Evolutionary conservation across 768 basidiomycete genomes (phyloP), one percentile per base, ranked within the genome.

Genomic region (Leucocoprinus sp.): DNA sequence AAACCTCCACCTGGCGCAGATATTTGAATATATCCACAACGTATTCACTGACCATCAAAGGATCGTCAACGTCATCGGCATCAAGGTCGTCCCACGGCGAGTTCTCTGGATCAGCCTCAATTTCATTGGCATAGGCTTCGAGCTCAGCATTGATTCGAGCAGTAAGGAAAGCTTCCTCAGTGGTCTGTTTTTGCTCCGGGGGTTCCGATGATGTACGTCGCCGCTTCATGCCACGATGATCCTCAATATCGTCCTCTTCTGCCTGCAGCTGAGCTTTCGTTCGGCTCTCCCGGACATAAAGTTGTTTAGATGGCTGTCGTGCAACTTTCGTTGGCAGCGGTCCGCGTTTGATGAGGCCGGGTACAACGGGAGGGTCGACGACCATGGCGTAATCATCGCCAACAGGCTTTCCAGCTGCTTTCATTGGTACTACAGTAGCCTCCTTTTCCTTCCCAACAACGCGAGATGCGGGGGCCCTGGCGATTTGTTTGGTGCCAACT

Each of bases 11-110:
- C 53, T 78, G 66, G 60, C 90, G 87, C 67, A 97, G 75, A 66
- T 99, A 98, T 46, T 84, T 69, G 67, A 93, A 93, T 50, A 98
- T 93, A 48, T 98, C 96, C 19, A 71, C 71, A 41, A 96, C 93
- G 58, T 99, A 99, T 64, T 97, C 91, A 66, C 84, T 85, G 53
- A 96, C 93, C 93, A 97, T 97, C 50, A 90, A 71, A 11, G 95
- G 96, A 58, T 99, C 95, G 40, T 93, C 91, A 15, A 66, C 75
- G 58, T 99, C 96, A 37, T 93, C 92, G 1, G 80, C 82, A 52
- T 99, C 96, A 12, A 98, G 74, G 57, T 98, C 95, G 23, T 86
- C 86, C 93, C 92, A 98, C 29, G 64, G 54, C 8, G 70, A 70
- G 68, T 70, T 67, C 43, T 84, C 70, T 2, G 80, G 81, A 52